phyloP scores from a whole-genome alignment of 2,329 filamentous ascomycete species.

The Orbilia brochopaga region DNA sequence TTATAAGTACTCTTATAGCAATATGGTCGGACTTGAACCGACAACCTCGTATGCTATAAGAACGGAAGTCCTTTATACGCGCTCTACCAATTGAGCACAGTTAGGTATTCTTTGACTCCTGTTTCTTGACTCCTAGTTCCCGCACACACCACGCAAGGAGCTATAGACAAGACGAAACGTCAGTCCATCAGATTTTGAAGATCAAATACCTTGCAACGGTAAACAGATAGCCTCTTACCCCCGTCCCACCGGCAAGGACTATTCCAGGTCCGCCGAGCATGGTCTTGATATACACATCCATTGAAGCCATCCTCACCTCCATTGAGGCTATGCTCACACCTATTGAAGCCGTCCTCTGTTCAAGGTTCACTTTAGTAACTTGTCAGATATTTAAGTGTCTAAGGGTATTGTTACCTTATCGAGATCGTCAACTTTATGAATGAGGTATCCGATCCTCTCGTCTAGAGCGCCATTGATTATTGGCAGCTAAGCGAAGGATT shows the following conservation, averaged over 20 bases:
- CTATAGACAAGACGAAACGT: conserved; percentile 23
- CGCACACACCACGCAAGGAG: conserved; percentile 6
- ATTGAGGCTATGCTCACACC: too few relatives aligned
- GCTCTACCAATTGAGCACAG: conserved; percentile 25
- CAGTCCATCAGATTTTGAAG: conserved; percentile 15
- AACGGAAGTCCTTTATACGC: conserved; percentile 23
- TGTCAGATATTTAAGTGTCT: conserved; percentile 22
- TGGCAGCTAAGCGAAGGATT: conserved; percentile 19
- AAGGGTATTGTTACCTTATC: conserved; percentile 19
- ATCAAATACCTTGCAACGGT: conserved; percentile 10
- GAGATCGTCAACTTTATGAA: conserved; percentile 5
- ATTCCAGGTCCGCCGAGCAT: conserved; percentile 1
- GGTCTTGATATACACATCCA: conserved; percentile 6
- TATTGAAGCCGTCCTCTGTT: conserved; percentile 9
- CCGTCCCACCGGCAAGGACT: background rate
- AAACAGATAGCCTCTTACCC: conserved; percentile 20
- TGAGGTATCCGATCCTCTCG: conserved; percentile 10
- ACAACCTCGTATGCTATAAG: conserved; percentile 20
- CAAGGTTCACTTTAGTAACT: conserved; percentile 25
- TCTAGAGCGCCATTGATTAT: conserved; percentile 13
- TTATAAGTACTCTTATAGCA: too few relatives aligned
- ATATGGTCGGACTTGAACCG: conserved; percentile 23
- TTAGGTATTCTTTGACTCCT: conserved; percentile 6
- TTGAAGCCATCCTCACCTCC: background rate
- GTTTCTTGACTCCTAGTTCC: conserved; percentile 7